phyloP scores from a whole-genome alignment of 140 eudicot species.

The Cichorium intybus region DNA sequence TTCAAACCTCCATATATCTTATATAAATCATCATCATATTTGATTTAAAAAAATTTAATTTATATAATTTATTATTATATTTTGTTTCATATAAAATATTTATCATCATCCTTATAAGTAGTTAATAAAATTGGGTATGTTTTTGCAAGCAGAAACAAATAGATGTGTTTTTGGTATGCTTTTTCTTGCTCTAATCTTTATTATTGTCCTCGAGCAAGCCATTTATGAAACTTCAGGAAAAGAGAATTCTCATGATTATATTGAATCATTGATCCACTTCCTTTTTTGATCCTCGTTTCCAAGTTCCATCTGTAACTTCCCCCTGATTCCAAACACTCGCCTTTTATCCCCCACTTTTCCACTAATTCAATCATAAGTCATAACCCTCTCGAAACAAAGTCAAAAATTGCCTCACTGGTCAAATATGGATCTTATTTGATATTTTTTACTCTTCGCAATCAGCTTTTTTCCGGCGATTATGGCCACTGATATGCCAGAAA shows the following conservation, averaged over 20 bases:
- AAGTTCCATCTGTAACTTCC: slow-evolving; percentile 24
- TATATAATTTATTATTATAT: no score
- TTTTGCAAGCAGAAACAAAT: neutral
- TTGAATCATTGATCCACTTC: slow-evolving; percentile 26
- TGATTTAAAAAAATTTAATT: neutral
- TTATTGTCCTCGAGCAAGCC: slow-evolving; percentile 19
- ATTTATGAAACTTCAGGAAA: neutral
- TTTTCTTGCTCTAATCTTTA: neutral
- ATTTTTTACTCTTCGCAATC: neutral
- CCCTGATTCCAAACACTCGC: slow-evolving; percentile 18
- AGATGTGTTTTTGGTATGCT: neutral
- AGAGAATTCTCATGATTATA: slow-evolving; percentile 19
- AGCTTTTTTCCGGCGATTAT: slow-evolving; percentile 9
- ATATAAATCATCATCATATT: neutral
- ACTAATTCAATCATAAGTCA: slow-evolving; percentile 43
- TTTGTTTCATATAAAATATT: neutral
- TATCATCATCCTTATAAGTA: neutral
- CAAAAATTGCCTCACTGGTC: slow-evolving; percentile 2
- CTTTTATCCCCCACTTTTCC: slow-evolving; percentile 27
- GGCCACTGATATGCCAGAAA: slow-evolving; percentile 52
- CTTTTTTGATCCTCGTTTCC: slow-evolving; percentile 25
- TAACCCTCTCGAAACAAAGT: slow-evolving; percentile 20
- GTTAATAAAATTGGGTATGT: neutral
- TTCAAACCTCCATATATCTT: neutral
- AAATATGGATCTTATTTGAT: slow-evolving; percentile 29